phyloP scores from a whole-genome alignment of 495 filamentous ascomycete species.

The Schizothecium vesticola region DNA sequence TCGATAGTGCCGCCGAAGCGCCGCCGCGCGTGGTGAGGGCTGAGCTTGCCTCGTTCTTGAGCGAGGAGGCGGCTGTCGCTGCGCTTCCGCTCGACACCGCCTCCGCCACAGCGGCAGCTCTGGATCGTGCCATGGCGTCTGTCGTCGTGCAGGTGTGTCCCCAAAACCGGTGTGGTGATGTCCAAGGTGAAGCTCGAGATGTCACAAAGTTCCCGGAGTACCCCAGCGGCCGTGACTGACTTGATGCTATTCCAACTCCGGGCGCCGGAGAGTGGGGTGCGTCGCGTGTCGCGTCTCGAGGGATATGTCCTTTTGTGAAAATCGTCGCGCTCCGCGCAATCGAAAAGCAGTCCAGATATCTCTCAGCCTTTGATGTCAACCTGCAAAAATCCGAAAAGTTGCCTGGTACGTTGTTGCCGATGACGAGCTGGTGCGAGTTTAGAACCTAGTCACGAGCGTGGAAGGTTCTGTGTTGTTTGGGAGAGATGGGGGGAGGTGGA shows the following conservation, averaged over 20 bases:
- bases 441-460: neutral
- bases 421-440: neutral
- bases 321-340: neutral
- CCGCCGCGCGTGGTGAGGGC: neutral
- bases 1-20: neutral
- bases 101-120: neutral
- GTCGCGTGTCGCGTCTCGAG: neutral
- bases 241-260: neutral
- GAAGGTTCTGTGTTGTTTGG: neutral
- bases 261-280: neutral
- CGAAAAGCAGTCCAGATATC: neutral
- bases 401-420: neutral
- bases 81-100: neutral
- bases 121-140: neutral
- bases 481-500: neutral
- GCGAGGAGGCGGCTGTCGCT: neutral
- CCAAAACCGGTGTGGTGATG: neutral
- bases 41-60: neutral
- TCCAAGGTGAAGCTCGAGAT: neutral
- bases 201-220: neutral
- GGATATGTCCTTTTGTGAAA: neutral
- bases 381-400: neutral
- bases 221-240: neutral
- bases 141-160: neutral
- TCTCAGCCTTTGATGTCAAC: neutral